Evolutionary conservation across 257 asterid species (phyloP).

Genomic region (Nicotiana otophora): DNA sequence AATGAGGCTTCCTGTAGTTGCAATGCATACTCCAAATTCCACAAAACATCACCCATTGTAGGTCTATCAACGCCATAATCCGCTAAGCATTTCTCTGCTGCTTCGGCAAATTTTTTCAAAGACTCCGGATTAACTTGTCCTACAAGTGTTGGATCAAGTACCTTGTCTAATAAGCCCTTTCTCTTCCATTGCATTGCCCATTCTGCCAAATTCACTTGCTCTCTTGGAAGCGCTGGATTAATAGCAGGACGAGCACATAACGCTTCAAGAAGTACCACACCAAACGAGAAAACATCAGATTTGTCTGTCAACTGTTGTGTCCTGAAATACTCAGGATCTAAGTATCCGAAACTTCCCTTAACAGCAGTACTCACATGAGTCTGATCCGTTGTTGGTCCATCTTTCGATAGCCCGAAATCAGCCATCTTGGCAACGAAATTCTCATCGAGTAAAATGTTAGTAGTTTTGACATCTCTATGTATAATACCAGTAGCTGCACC

Average conservation of each 20-base stretch:
- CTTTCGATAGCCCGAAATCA: slow-evolving; percentile 24
- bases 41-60: slow-evolving; percentile 23
- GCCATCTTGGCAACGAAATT: slow-evolving; percentile 21
- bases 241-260: slow-evolving; percentile 25
- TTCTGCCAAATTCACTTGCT: slow-evolving; percentile 26
- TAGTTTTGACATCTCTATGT: slow-evolving; percentile 21
- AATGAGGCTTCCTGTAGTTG: slow-evolving; percentile 26
- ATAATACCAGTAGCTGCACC: slow-evolving; percentile 22
- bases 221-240: slow-evolving; percentile 19
- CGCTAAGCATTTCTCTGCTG: slow-evolving; percentile 21
- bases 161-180: slow-evolving; percentile 19
- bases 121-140: slow-evolving; percentile 18
- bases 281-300: slow-evolving; percentile 23
- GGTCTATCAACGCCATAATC: slow-evolving; percentile 24
- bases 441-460: slow-evolving; percentile 23
- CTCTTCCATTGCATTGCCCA: slow-evolving; percentile 30
- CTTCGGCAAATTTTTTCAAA: slow-evolving; percentile 14
- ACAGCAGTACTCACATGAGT: slow-evolving; percentile 22
- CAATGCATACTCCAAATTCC: slow-evolving; percentile 26
- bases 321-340: slow-evolving; percentile 26
- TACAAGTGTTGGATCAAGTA: slow-evolving; percentile 17
- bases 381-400: slow-evolving; percentile 21
- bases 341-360: slow-evolving; percentile 22
- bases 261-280: slow-evolving; percentile 19
- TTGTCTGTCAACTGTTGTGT: slow-evolving; percentile 23